A percentile compares a stretch with the other conserved stretches of the same genome.
These are phyloP conservation scores for Pleurotus cornucopiae DNA, from an alignment of 768 basidiomycete genomes.

Conservation along the genomic window DNA sequence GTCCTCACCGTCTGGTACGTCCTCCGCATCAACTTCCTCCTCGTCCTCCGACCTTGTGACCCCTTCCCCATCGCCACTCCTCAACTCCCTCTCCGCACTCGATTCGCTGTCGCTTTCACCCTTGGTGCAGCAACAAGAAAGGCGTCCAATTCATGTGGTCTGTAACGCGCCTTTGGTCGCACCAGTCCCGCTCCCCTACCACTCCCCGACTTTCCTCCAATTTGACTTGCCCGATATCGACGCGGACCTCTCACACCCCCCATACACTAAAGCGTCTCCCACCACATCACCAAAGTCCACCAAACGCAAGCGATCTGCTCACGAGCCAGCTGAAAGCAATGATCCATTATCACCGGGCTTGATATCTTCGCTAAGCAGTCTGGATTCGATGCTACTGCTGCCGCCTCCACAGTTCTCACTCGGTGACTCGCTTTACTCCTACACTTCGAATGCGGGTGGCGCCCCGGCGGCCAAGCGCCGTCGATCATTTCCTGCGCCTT, in stretches of 20 bases:
- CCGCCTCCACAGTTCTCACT: background rate
- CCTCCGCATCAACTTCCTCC: constrained; percentile 14
- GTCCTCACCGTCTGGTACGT: constrained; percentile 14
- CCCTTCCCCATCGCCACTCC: constrained; percentile 6
- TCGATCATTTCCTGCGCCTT: constrained; percentile 5
- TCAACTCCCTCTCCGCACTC: constrained; percentile 16
- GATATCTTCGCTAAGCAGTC: constrained; percentile 10
- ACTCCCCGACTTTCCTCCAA: constrained; percentile 65
- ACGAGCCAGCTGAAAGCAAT: constrained; percentile 9
- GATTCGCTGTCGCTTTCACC: constrained; percentile 15
- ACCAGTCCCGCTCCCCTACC: constrained; percentile 65
- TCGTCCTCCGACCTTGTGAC: constrained; percentile 14
- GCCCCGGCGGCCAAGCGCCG: constrained; percentile 4
- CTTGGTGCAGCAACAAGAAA: constrained; percentile 10
- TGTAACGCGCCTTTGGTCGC: constrained; percentile 68
- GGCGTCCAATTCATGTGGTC: constrained; percentile 39
- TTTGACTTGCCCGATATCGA: constrained; percentile 65
- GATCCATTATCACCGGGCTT: constrained; percentile 15
- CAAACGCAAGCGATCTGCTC: constrained; percentile 48
- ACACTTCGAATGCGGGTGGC: background rate
- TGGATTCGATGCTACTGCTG: constrained; percentile 10
- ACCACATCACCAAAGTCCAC: constrained; percentile 13
- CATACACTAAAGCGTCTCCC: constrained; percentile 35
- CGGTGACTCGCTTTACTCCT: background rate
- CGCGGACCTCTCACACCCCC: constrained; percentile 67